Evolutionary conservation across 2,329 filamentous ascomycete species (phyloP).

Genomic region (Didymella pinodella): DNA sequence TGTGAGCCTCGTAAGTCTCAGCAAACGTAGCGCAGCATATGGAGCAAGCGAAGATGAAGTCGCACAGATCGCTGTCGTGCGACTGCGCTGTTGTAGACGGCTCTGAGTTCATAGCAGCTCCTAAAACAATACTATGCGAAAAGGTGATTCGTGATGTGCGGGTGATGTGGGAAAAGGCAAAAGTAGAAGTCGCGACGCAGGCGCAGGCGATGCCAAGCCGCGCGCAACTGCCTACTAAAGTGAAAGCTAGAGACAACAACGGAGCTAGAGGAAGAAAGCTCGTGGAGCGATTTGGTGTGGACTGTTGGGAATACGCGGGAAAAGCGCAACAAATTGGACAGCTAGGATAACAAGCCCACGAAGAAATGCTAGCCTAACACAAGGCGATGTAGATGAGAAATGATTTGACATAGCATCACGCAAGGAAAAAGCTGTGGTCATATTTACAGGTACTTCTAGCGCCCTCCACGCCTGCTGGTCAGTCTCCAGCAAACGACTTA

Average conservation of each 20-base stretch:
- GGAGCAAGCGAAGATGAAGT: slow-evolving; percentile 60
- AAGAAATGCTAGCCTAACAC: not conserved
- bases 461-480: slow-evolving; percentile 21
- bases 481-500: slow-evolving; percentile 24
- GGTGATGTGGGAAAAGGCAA: slow-evolving; percentile 7
- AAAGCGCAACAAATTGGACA: not conserved
- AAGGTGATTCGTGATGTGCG: slow-evolving; percentile 14
- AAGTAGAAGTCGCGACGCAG: slow-evolving; percentile 26
- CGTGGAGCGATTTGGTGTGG: too few relatives aligned
- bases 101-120: slow-evolving; percentile 23
- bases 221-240: slow-evolving; percentile 18
- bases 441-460: slow-evolving; percentile 42
- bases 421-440: slow-evolving; percentile 26
- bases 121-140: not conserved
- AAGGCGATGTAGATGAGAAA: slow-evolving; percentile 1
- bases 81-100: slow-evolving; percentile 22
- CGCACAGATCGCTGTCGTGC: slow-evolving; percentile 47
- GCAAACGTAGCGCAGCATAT: slow-evolving; percentile 57
- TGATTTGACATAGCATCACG: slow-evolving; percentile 12
- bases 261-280: not conserved
- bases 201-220: slow-evolving; percentile 30
- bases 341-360: not conserved
- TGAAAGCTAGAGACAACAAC: slow-evolving; percentile 2
- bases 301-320: not conserved
- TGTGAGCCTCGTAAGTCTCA: slow-evolving; percentile 54